Conservation (phyloP, 371 early-diverging fungal genomes). For the Umbelopsis sp. region DNA sequence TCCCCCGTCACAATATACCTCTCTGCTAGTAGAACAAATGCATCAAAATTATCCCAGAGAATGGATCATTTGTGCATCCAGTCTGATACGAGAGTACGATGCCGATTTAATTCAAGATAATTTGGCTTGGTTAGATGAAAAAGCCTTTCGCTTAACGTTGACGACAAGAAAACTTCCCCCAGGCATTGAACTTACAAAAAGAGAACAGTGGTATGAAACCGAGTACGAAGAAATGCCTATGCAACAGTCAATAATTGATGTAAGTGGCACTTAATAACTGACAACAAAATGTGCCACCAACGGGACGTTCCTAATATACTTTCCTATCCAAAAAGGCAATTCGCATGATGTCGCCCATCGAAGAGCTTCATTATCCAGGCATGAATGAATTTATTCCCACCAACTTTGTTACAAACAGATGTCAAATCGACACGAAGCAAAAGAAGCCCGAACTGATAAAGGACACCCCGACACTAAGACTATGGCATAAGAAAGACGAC, state of each 20-base stretch:
- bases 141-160: conserved; percentile 65
- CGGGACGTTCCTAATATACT: not conserved
- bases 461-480: conserved; percentile 66
- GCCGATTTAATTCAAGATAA: conserved; percentile 56
- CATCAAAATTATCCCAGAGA: conserved; percentile 70
- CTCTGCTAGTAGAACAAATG: conserved; percentile 42
- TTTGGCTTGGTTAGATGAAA: conserved; percentile 59
- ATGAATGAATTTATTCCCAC: conserved; percentile 87
- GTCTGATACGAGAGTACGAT: conserved; percentile 63
- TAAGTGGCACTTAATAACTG: conserved; percentile 25
- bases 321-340: conserved; percentile 37
- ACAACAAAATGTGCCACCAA: not conserved
- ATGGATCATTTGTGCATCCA: conserved; percentile 68
- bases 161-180: conserved; percentile 49
- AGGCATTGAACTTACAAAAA: conserved; percentile 51
- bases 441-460: conserved; percentile 59
- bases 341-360: conserved; percentile 41
- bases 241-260: conserved; percentile 54
- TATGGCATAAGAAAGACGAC: conserved; percentile 95
- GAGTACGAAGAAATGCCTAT: conserved; percentile 75
- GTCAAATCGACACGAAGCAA: conserved; percentile 37
- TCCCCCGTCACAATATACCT: conserved; percentile 56
- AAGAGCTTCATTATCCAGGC: conserved; percentile 72
- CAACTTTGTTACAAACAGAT: conserved; percentile 53
- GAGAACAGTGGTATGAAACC: conserved; percentile 82